A percentile compares a stretch with the other conserved stretches of the same genome.
phyloP scores from a whole-genome alignment of 257 asterid genomes.

The Apocynum venetum region DNA sequence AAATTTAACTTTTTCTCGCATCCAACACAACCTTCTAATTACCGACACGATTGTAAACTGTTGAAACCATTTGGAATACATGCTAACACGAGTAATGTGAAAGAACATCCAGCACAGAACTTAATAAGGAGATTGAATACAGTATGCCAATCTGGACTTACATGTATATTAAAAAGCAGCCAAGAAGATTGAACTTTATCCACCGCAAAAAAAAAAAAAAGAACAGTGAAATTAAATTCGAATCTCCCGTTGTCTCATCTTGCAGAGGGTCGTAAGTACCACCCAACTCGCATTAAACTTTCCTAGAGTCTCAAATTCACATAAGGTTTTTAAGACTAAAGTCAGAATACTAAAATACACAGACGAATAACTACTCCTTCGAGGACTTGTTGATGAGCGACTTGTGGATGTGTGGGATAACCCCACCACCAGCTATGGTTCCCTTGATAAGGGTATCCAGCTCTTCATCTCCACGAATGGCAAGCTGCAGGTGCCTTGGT shows the following conservation, averaged over 20 bases:
- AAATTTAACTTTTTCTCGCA: too few species aligned
- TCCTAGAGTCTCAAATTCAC: conserved; percentile 3
- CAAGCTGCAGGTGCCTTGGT: conserved; percentile 36
- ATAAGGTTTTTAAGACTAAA: neutral
- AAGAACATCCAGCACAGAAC: neutral
- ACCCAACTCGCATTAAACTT: neutral
- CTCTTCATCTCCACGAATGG: conserved; percentile 37
- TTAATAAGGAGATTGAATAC: neutral
- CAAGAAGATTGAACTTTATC: neutral
- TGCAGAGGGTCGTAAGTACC: neutral
- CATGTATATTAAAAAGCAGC: neutral
- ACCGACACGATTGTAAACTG: too few species aligned
- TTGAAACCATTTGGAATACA: too few species aligned
- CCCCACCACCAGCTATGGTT: conserved; percentile 39
- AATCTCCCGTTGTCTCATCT: neutral
- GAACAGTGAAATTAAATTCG: conserved; percentile 6
- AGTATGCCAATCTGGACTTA: neutral
- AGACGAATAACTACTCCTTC: conserved; percentile 20
- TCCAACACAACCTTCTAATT: too few species aligned
- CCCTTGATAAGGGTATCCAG: conserved; percentile 36
- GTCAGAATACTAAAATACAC: neutral
- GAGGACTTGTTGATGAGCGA: conserved; percentile 34
- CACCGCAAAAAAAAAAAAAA: neutral
- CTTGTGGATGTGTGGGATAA: conserved; percentile 34
- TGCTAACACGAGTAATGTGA: neutral